Percentiles rank a stretch among this genome's conserved stretches.
phyloP scores from a whole-genome alignment of 2,329 filamentous ascomycete genomes.

The Fonsecaea erecta region DNA sequence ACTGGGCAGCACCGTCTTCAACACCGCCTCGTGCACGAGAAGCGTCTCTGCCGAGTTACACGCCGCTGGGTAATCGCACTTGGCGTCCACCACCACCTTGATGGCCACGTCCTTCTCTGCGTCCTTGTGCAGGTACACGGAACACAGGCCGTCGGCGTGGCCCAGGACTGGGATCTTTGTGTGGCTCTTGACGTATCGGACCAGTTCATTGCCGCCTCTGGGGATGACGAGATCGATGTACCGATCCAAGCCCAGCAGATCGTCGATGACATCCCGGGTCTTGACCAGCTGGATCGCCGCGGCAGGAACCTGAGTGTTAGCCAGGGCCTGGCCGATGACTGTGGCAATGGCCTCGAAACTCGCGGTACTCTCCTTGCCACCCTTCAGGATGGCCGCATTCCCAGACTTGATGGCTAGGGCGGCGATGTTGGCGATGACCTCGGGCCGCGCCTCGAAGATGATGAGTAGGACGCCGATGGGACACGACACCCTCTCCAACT shows the following conservation, averaged over 20 bases:
- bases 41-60: conserved; percentile 95
- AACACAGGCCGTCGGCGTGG: conserved; percentile 92
- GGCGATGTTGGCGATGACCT: conserved; percentile 98
- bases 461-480: conserved; percentile 97
- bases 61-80: conserved; percentile 91
- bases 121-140: conserved; percentile 79
- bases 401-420: conserved; percentile 95
- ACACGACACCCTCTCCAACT: conserved; percentile 85
- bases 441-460: conserved; percentile 96
- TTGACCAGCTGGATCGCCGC: conserved; percentile 91
- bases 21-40: conserved; percentile 74
- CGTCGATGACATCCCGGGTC: conserved; percentile 85
- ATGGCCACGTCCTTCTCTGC: conserved; percentile 74
- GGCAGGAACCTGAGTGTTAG: conserved; percentile 75
- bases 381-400: conserved; percentile 95
- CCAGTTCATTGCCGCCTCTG: conserved; percentile 85
- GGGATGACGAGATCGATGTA: conserved; percentile 96
- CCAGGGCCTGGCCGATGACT: conserved; percentile 79
- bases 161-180: conserved; percentile 95
- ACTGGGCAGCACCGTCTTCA: conserved; percentile 69
- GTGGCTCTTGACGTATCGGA: conserved; percentile 83
- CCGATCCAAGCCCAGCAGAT: conserved; percentile 81
- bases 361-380: conserved; percentile 91
- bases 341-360: conserved; percentile 91
- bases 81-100: conserved; percentile 83